Conservation (phyloP, 495 filamentous ascomycete genomes). For the Xylaria cubensis region DNA sequence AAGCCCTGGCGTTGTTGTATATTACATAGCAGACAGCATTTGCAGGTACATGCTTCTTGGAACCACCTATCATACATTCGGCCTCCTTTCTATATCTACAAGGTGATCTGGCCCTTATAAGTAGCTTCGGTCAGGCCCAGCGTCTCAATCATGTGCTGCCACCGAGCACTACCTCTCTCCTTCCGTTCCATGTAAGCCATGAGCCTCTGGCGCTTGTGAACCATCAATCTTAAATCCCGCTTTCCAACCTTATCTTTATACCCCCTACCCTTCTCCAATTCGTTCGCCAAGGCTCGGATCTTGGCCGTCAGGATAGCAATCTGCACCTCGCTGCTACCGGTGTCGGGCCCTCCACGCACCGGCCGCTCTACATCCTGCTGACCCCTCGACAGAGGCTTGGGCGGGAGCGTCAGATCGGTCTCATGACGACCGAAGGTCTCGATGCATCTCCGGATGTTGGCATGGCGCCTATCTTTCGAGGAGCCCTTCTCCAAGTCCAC, state of each 20-base stretch:
- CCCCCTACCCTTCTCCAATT: slow-evolving; percentile 59
- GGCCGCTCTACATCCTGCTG: slow-evolving; percentile 57
- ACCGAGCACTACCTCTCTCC: slow-evolving; percentile 89
- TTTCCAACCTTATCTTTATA: slow-evolving; percentile 90
- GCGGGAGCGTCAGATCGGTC: slow-evolving; percentile 74
- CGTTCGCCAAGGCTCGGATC: slow-evolving; percentile 78
- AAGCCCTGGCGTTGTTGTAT: slow-evolving; percentile 29
- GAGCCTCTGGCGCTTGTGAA: slow-evolving; percentile 89
- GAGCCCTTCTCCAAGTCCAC: slow-evolving; percentile 74
- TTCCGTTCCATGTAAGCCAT: slow-evolving; percentile 83
- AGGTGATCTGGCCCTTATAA: slow-evolving; percentile 84
- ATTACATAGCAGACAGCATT: slow-evolving; percentile 36
- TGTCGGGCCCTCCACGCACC: slow-evolving; percentile 83
- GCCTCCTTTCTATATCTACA: slow-evolving; percentile 53
- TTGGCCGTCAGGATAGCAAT: slow-evolving; percentile 96
- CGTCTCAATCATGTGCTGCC: slow-evolving; percentile 79
- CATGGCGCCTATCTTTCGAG: slow-evolving; percentile 74
- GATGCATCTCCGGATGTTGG: slow-evolving; percentile 83
- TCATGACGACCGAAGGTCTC: slow-evolving; percentile 88
- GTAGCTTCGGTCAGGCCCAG: slow-evolving; percentile 85
- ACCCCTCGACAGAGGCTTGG: slow-evolving; percentile 52
- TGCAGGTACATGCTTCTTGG: slow-evolving; percentile 29
- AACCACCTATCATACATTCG: slow-evolving; percentile 28
- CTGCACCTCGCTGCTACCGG: slow-evolving; percentile 93
- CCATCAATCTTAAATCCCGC: slow-evolving; percentile 81